phyloP scores from a whole-genome alignment of 2,329 filamentous ascomycete genomes.

The Cladosporium sphaerospermum region DNA sequence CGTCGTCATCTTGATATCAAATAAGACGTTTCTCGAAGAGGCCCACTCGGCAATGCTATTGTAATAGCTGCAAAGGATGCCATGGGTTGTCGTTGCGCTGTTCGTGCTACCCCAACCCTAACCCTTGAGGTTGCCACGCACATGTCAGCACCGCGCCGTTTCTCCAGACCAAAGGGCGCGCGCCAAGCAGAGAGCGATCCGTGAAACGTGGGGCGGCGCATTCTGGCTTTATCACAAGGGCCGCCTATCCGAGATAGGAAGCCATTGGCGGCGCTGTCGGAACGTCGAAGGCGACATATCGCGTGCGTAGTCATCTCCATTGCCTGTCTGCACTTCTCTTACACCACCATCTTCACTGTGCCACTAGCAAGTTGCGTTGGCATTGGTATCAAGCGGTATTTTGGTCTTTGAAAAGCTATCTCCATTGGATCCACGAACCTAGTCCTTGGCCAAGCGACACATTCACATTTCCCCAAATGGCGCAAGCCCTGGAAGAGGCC shows the following conservation, averaged over 20 bases:
- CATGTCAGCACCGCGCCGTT: too few species aligned
- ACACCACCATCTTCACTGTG: background rate
- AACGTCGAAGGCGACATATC: conserved; percentile 6
- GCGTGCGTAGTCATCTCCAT: background rate
- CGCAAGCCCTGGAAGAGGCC: conserved; percentile 35
- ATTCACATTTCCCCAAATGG: conserved; percentile 23
- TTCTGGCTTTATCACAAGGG: background rate
- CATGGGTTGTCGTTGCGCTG: too few species aligned
- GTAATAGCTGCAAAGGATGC: too few species aligned
- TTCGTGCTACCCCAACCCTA: too few species aligned
- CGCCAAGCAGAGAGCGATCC: too few species aligned
- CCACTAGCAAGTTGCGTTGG: background rate
- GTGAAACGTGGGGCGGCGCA: too few species aligned
- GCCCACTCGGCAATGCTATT: too few species aligned
- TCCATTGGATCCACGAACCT: background rate
- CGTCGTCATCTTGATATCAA: too few species aligned
- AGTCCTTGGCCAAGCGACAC: background rate
- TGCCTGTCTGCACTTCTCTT: background rate
- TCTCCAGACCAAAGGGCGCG: too few species aligned
- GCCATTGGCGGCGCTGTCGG: background rate
- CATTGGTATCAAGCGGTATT: background rate
- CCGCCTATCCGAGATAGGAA: conserved; percentile 7
- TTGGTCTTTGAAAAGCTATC: background rate
- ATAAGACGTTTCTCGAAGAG: too few species aligned
- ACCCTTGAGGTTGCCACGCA: too few species aligned